A percentile compares a stretch with the other conserved stretches of the same genome.
phyloP scores from a whole-genome alignment of 805 yeast species.

The Candida chilensis region DNA sequence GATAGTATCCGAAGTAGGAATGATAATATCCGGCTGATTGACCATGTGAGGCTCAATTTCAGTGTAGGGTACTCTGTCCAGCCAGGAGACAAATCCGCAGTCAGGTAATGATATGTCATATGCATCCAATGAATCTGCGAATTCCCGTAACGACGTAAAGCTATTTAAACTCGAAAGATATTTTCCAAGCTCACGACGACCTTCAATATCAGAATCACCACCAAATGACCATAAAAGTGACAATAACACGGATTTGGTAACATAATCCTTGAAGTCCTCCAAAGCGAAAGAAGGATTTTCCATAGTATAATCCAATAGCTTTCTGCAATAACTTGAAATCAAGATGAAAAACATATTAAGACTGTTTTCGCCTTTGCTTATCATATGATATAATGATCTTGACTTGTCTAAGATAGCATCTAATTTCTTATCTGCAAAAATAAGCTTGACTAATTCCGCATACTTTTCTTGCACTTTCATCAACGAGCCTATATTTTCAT shows the following conservation, averaged over 20 bases:
- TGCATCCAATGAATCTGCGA: slow-evolving; percentile 16
- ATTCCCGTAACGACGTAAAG: slow-evolving; percentile 16
- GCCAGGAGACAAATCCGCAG: slow-evolving; percentile 36
- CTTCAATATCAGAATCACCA: slow-evolving; percentile 22
- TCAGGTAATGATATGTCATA: slow-evolving; percentile 33
- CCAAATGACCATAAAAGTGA: slow-evolving; percentile 28
- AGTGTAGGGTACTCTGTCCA: slow-evolving; percentile 22
- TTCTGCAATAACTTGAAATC: slow-evolving; percentile 22
- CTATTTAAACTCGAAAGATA: slow-evolving; percentile 6
- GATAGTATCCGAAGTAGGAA: slow-evolving; percentile 74
- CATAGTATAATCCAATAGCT: slow-evolving; percentile 8
- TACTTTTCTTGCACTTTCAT: too few relatives aligned
- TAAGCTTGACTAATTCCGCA: too few relatives aligned
- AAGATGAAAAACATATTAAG: slow-evolving; percentile 29
- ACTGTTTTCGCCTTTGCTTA: too few relatives aligned
- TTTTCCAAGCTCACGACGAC: slow-evolving; percentile 15
- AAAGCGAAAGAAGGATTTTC: slow-evolving; percentile 10
- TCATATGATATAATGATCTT: too few relatives aligned
- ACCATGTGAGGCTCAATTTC: slow-evolving; percentile 54
- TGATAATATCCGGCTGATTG: slow-evolving; percentile 49
- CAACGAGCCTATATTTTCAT: too few relatives aligned
- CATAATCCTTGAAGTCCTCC: slow-evolving; percentile 16
- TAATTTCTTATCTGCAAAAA: too few relatives aligned
- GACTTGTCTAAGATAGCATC: too few relatives aligned
- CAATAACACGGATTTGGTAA: slow-evolving; percentile 20